Conservation (phyloP, 768 basidiomycete genomes). For the Gloeopeniophorella convolvens region DNA sequence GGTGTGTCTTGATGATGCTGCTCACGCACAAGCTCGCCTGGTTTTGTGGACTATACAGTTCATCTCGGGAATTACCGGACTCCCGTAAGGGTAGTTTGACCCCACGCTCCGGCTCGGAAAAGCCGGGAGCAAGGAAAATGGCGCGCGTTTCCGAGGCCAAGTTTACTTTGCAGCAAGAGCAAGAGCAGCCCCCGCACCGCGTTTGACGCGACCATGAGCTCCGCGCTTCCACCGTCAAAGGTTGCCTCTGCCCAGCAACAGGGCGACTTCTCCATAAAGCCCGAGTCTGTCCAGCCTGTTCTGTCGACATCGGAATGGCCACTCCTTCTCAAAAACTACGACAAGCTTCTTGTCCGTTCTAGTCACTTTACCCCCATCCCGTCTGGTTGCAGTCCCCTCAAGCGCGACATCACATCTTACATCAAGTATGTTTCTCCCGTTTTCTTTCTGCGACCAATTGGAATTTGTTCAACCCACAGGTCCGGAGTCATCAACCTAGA, state of each 20-base stretch:
- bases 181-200: not conserved
- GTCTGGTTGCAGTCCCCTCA: conserved; percentile 87
- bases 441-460: not conserved
- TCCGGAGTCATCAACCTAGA: conserved; percentile 99
- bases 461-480: conserved; percentile 36
- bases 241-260: conserved; percentile 67
- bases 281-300: conserved; percentile 63
- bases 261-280: conserved; percentile 77
- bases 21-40: not conserved
- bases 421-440: conserved; percentile 58
- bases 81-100: too few species aligned
- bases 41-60: conserved; percentile 46
- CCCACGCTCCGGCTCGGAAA: too few species aligned
- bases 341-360: conserved; percentile 90
- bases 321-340: conserved; percentile 96
- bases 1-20: conserved; percentile 28
- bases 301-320: conserved; percentile 98
- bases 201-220: conserved; percentile 34
- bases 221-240: conserved; percentile 54
- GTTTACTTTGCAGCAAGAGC: not conserved
- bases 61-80: conserved; percentile 9
- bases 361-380: conserved; percentile 99
- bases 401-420: conserved; percentile 87
- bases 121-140: too few species aligned
- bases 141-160: not conserved